phyloP scores from a whole-genome alignment of 148 eudicot species.

The Rhododendron mucronatum region DNA sequence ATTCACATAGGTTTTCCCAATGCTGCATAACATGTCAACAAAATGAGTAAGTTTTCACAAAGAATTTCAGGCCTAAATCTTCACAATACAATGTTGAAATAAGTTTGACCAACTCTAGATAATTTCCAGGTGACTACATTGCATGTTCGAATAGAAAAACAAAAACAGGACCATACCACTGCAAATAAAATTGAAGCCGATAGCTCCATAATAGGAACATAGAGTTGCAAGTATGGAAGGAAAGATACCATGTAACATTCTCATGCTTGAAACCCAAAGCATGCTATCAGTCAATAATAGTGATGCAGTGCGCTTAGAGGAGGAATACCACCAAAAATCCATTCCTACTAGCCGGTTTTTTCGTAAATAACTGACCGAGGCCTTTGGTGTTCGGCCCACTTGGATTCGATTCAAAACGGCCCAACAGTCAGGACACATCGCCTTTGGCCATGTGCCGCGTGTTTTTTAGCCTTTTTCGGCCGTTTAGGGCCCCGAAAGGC shows the following conservation, averaged over 20 bases:
- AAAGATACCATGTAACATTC: background rate
- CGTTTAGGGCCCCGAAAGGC: too few species aligned
- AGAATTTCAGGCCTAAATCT: background rate
- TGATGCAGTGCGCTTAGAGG: too few species aligned
- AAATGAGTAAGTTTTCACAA: background rate
- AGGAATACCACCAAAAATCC: too few species aligned
- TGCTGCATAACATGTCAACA: conserved; percentile 56
- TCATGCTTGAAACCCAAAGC: background rate
- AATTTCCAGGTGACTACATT: conserved; percentile 3
- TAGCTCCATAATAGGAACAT: background rate
- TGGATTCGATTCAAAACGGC: too few species aligned
- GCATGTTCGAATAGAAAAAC: background rate
- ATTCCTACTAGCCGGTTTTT: too few species aligned
- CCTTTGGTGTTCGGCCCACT: too few species aligned
- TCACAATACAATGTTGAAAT: background rate
- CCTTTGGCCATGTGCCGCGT: too few species aligned
- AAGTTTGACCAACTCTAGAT: background rate
- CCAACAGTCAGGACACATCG: too few species aligned
- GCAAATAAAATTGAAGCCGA: background rate
- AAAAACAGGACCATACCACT: background rate
- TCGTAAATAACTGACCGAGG: too few species aligned
- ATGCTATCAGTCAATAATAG: background rate
- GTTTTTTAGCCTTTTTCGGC: too few species aligned
- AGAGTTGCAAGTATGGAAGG: background rate
- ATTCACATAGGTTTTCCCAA: conserved; percentile 93